Conservation (phyloP, 2,329 filamentous ascomycete species). For the Xylaria multiplex region DNA sequence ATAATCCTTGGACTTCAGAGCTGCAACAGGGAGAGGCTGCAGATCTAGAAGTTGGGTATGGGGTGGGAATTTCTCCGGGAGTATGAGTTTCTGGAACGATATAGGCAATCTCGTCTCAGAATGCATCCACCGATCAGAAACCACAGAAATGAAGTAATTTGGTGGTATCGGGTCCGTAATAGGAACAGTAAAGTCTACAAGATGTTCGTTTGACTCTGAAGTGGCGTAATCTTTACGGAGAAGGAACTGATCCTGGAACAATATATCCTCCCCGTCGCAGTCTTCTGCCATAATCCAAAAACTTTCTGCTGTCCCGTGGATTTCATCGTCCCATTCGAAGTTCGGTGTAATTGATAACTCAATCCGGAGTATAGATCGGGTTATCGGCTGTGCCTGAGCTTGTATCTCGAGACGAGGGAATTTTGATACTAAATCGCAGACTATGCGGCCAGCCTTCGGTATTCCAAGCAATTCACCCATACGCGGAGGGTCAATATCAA, state of each 20-base stretch:
- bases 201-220: conserved; percentile 88
- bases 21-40: conserved; percentile 88
- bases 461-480: conserved; percentile 95
- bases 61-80: conserved; percentile 94
- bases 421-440: conserved; percentile 87
- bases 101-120: conserved; percentile 93
- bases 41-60: conserved; percentile 93
- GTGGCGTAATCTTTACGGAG: conserved; percentile 88
- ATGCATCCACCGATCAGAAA: conserved; percentile 98
- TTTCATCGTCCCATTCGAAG: conserved; percentile 91
- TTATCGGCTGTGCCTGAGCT: conserved; percentile 93
- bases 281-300: conserved; percentile 99
- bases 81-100: conserved; percentile 92
- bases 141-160: conserved; percentile 95
- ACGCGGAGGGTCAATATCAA: conserved; percentile 92
- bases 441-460: conserved; percentile 85
- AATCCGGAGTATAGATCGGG: conserved; percentile 88
- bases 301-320: conserved; percentile 88
- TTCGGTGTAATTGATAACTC: conserved; percentile 92
- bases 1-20: conserved; percentile 87
- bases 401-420: conserved; percentile 94
- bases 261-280: conserved; percentile 93
- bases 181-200: conserved; percentile 95
- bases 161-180: conserved; percentile 98
- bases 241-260: conserved; percentile 94